phyloP scores from a whole-genome alignment of 78 protist species.

The Chrysochromulina tobinii region DNA sequence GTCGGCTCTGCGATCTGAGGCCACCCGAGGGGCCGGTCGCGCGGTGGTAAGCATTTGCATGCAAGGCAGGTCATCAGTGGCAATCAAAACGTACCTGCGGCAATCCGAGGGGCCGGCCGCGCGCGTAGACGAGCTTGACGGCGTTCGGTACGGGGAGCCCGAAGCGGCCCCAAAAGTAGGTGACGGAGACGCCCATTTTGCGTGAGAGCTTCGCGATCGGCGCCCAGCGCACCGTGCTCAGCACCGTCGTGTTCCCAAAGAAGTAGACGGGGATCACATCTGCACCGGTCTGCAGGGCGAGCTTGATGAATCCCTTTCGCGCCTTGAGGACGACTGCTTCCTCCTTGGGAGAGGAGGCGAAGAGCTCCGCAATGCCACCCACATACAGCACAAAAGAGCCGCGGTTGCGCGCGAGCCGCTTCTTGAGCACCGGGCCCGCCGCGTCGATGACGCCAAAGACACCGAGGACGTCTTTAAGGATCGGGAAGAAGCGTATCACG shows the following conservation, averaged over 20 bases:
- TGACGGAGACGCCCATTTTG: neutral
- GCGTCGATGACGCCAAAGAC: slow-evolving; percentile 12
- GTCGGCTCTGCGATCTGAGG: neutral
- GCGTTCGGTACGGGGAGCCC: neutral
- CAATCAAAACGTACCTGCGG: neutral
- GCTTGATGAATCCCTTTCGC: slow-evolving; percentile 20
- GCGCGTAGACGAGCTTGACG: neutral
- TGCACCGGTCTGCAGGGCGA: neutral
- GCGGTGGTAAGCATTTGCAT: too few species aligned
- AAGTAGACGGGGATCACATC: slow-evolving; percentile 4
- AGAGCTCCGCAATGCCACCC: slow-evolving; percentile 19
- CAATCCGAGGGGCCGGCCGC: neutral
- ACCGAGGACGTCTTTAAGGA: slow-evolving; percentile 1
- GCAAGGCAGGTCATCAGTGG: too few species aligned
- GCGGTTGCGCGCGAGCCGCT: neutral
- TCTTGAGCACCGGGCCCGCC: neutral
- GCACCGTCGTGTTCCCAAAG: slow-evolving; percentile 17
- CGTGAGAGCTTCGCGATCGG: neutral
- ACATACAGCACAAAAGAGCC: neutral
- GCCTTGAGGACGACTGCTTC: neutral
- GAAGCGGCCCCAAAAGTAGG: neutral
- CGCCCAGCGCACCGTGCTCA: neutral
- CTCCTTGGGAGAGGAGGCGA: neutral
- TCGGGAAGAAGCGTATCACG: neutral
- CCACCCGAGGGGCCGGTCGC: neutral